A percentile compares a stretch with the other conserved stretches of the same genome.
Evolutionary conservation across 169 alveolate species (phyloP).

Genomic region (Cardiosporidium cionae): DNA sequence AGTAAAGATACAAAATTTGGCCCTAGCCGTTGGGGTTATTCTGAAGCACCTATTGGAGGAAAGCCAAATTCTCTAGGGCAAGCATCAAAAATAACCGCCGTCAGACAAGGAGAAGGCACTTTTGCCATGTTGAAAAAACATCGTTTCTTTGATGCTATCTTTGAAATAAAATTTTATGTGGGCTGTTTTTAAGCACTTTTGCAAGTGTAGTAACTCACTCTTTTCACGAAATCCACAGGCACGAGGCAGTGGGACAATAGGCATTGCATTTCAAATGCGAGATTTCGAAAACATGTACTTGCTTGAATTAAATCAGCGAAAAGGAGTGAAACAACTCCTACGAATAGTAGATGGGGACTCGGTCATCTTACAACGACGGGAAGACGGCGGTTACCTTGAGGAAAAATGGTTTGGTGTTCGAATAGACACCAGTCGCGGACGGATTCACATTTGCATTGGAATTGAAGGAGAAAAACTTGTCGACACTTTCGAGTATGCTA

Average conservation of each 20-base stretch:
- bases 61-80: slow-evolving; percentile 64
- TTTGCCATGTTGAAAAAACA: slow-evolving; percentile 62
- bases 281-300: slow-evolving; percentile 69
- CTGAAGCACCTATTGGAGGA: slow-evolving; percentile 65
- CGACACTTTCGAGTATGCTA: slow-evolving; percentile 20
- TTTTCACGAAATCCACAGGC: too few relatives aligned
- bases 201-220: neutral
- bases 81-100: slow-evolving; percentile 54
- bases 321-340: slow-evolving; percentile 57
- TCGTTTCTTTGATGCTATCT: slow-evolving; percentile 61
- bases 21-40: slow-evolving; percentile 74
- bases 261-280: slow-evolving; percentile 69
- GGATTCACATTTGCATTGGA: slow-evolving; percentile 43
- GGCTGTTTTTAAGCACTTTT: neutral
- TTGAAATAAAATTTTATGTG: slow-evolving; percentile 50
- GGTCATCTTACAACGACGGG: slow-evolving; percentile 49
- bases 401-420: slow-evolving; percentile 54
- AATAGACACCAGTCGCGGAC: slow-evolving; percentile 41
- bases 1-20: slow-evolving; percentile 56
- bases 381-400: slow-evolving; percentile 58
- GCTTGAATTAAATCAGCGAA: slow-evolving; percentile 57
- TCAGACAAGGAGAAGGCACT: slow-evolving; percentile 62
- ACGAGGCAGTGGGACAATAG: slow-evolving; percentile 63
- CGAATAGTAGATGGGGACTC: slow-evolving; percentile 65
- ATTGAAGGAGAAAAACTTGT: slow-evolving; percentile 19